These are phyloP conservation scores for Aspergillus steynii DNA, from an alignment of 495 filamentous ascomycete genomes.

Conservation along the genomic window DNA sequence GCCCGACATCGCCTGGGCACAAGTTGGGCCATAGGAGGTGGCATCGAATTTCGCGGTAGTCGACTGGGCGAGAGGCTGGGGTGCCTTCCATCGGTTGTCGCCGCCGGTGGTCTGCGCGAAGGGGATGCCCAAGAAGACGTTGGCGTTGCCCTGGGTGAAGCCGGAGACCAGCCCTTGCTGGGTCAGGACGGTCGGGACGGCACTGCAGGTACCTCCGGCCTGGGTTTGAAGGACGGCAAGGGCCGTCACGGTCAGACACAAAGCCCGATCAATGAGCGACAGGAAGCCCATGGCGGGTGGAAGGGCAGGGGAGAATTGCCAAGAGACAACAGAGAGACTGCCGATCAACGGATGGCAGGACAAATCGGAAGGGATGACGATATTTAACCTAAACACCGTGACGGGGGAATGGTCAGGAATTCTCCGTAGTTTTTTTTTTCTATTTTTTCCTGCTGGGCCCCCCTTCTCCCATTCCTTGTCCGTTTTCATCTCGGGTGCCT, in stretches of 20 bases:
- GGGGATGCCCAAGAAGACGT: conserved; percentile 31
- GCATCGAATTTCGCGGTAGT: conserved; percentile 20
- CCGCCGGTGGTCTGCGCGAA: conserved; percentile 29
- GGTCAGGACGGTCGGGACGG: conserved; percentile 14
- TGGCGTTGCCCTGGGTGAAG: conserved; percentile 22
- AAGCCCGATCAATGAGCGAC: conserved; percentile 6
- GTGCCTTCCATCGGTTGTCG: conserved; percentile 30
- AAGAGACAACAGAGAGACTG: neutral
- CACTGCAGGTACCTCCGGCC: conserved; percentile 4
- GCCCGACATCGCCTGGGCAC: conserved; percentile 30
- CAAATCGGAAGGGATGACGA: neutral
- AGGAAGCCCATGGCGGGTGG: neutral
- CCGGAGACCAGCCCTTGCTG: conserved; percentile 23
- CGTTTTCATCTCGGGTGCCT: no score
- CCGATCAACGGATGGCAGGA: neutral
- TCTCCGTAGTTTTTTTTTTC: no score
- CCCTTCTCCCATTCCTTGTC: no score
- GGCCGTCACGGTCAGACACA: conserved; percentile 14
- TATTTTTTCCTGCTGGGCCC: no score
- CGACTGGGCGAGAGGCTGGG: conserved; percentile 16
- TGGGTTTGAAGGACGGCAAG: conserved; percentile 7
- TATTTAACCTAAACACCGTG: neutral
- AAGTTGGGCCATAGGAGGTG: conserved; percentile 23
- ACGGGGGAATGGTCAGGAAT: no score
- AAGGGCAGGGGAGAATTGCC: neutral